Conservation (phyloP, 2,329 filamentous ascomycete genomes). For the Colletotrichum truncatum region DNA sequence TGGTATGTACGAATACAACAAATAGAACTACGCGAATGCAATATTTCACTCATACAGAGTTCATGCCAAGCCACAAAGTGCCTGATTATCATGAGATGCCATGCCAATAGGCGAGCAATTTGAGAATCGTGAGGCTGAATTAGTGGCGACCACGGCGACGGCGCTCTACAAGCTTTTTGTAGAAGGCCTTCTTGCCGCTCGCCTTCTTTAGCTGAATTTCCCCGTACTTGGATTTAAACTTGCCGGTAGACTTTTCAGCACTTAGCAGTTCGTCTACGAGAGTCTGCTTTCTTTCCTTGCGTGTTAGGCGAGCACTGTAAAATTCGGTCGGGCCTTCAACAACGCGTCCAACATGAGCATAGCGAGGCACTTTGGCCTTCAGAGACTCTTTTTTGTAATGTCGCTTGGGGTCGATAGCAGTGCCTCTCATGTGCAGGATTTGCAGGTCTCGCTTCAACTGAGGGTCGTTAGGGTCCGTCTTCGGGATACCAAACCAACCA, state of each 20-base stretch:
- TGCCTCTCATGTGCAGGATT: slow-evolving; percentile 84
- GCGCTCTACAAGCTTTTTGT: slow-evolving; percentile 76
- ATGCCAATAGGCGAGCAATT: too few species aligned
- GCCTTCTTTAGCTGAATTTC: slow-evolving; percentile 84
- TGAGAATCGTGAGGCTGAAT: too few species aligned
- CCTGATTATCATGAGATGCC: too few species aligned
- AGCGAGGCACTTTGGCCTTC: slow-evolving; percentile 78
- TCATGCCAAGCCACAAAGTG: too few species aligned
- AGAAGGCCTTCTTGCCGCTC: slow-evolving; percentile 89
- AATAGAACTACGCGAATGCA: too few species aligned
- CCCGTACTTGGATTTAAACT: slow-evolving; percentile 88
- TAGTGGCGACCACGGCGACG: slow-evolving; percentile 36
- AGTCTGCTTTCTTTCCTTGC: slow-evolving; percentile 87
- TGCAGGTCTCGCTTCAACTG: slow-evolving; percentile 91
- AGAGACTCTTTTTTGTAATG: slow-evolving; percentile 89
- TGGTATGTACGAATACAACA: too few species aligned
- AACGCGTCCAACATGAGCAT: slow-evolving; percentile 88
- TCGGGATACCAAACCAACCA: slow-evolving; percentile 88
- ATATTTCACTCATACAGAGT: too few species aligned
- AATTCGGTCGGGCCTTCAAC: slow-evolving; percentile 90
- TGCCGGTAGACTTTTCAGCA: slow-evolving; percentile 69
- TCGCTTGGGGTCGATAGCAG: slow-evolving; percentile 84
- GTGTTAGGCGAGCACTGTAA: slow-evolving; percentile 81
- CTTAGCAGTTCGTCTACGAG: slow-evolving; percentile 87
- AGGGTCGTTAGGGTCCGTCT: slow-evolving; percentile 82